Base-by-base conservation (phyloP, 169 alveolate genomes). In the Plasmodium chabaudi region DNA sequence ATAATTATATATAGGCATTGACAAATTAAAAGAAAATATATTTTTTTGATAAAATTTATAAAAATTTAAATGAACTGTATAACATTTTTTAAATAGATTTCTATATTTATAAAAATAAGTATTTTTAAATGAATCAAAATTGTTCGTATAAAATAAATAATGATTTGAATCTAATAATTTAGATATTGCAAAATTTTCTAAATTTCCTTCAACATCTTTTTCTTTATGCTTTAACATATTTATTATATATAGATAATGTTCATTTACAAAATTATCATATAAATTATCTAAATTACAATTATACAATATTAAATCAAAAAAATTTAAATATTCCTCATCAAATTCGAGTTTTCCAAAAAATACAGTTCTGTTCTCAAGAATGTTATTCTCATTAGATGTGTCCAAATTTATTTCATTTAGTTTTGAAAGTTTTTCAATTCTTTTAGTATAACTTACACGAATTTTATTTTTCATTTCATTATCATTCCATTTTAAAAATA, bases 201-300 rank as follows among this genome's bases (percentile, higher is more conserved):
- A 63, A 56, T 77, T 77, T 15, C 70, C 88, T 63, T 56, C 88
- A 21, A 64, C 49, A 2, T 4, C 2, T 6, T 63, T 46, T 13
- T 77, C 71, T 34, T 27, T 63, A 68, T 77, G 77, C 23, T 64
- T 77, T 9, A 77, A 63, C 13, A 77, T 53, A 46, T 44, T 64
- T 5, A 77, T 46, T 13, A 77, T 77, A 1, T 77, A 63, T 47
- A 77, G 21, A 44, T 77, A 57, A 56, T 25, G 65, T 4, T 77
- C 70, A n/a, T 64, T 53, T 2, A 53, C 3, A 69, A 77, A 77
- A 13, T 51, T 39, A 0, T 77, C 69, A 44, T 77, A 77, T 12
- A 77, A 44, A 1, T 34, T 9, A 12, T 77, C 88, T 9, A 77
- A 56, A 21, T 23, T 55, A 15, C 88, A 53, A 21, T 77, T 77